Percentiles rank a stretch among this genome's conserved stretches.
These are phyloP conservation scores for Arthrobotrys pseudoclavata DNA, from an alignment of 2,329 filamentous ascomycete species.

Conservation along the genomic window DNA sequence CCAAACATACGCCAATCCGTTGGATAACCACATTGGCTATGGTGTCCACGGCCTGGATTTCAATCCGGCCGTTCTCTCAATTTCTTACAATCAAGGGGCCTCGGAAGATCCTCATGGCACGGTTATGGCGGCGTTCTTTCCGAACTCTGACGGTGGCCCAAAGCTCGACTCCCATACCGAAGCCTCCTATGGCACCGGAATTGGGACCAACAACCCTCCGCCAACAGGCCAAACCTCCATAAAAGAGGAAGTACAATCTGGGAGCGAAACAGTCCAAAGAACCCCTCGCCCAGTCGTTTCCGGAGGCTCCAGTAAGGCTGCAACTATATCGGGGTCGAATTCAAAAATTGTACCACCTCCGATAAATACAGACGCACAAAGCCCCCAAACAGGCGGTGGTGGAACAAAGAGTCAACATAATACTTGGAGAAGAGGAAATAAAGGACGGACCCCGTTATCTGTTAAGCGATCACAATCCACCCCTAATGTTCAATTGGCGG, in stretches of 20 bases:
- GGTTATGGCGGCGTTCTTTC: conserved; percentile 42
- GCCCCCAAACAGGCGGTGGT: conserved; percentile 36
- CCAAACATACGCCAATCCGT: conserved; percentile 27
- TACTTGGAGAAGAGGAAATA: conserved; percentile 58
- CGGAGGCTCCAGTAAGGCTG: conserved; percentile 31
- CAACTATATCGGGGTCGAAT: conserved; percentile 42
- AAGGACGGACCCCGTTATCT: conserved; percentile 55
- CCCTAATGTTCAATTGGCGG: conserved; percentile 63
- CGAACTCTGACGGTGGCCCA: conserved; percentile 15
- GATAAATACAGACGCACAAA: conserved; percentile 56
- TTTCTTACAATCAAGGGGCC: conserved; percentile 22
- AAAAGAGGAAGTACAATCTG: conserved; percentile 41
- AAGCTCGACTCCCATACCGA: conserved; percentile 36
- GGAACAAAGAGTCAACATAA: conserved; percentile 56
- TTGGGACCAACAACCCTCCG: conserved; percentile 1
- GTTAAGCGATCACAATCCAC: conserved; percentile 63
- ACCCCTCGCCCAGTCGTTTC: conserved; percentile 19
- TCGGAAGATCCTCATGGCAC: conserved; percentile 30
- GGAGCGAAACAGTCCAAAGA: conserved; percentile 8
- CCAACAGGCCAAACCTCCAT: conserved; percentile 17
- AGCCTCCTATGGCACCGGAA: conserved; percentile 16
- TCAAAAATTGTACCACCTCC: conserved; percentile 45
- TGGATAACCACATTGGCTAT: conserved; percentile 44
- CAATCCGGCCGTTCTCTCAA: conserved; percentile 32
- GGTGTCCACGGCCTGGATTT: conserved; percentile 41